phyloP scores from a whole-genome alignment of 2,329 filamentous ascomycete genomes.

The Penicillium decumbens region DNA sequence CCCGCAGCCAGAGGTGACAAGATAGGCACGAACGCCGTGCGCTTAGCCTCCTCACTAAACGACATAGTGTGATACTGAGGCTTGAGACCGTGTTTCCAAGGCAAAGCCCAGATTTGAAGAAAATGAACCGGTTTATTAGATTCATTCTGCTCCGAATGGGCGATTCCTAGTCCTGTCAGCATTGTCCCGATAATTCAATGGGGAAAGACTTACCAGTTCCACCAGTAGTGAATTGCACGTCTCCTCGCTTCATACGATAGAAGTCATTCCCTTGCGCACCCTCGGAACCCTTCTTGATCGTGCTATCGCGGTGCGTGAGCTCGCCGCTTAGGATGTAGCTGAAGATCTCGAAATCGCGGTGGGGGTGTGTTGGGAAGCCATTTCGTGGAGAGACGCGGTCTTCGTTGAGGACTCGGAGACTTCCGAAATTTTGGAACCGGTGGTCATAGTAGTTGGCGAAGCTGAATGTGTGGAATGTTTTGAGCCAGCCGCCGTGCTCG shows the following conservation, averaged over 20 bases:
- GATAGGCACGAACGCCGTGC: slow-evolving; percentile 65
- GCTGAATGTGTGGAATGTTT: slow-evolving; percentile 80
- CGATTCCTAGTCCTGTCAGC: slow-evolving; percentile 50
- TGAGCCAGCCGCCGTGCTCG: slow-evolving; percentile 82
- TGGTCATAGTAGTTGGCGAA: slow-evolving; percentile 71
- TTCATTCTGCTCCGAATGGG: slow-evolving; percentile 80
- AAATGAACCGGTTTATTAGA: slow-evolving; percentile 70
- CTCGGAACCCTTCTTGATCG: slow-evolving; percentile 67
- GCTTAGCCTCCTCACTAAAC: slow-evolving; percentile 69
- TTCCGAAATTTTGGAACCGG: slow-evolving; percentile 63
- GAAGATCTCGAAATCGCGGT: slow-evolving; percentile 87
- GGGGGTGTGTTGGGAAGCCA: slow-evolving; percentile 80
- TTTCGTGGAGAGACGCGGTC: slow-evolving; percentile 69
- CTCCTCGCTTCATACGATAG: slow-evolving; percentile 68
- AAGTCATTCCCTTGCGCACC: slow-evolving; percentile 59
- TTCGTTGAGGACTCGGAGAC: slow-evolving; percentile 81
- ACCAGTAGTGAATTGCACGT: slow-evolving; percentile 88
- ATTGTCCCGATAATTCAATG: slow-evolving; percentile 3
- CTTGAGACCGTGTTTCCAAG: slow-evolving; percentile 66
- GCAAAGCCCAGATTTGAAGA: slow-evolving; percentile 82
- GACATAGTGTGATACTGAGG: slow-evolving; percentile 72
- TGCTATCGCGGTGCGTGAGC: slow-evolving; percentile 80
- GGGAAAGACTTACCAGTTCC: slow-evolving; percentile 56
- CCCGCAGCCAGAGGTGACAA: slow-evolving; percentile 70
- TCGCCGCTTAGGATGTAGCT: slow-evolving; percentile 80